Conservation (phyloP, 129 eudicot genomes). For the Helichrysum umbraculigerum region DNA sequence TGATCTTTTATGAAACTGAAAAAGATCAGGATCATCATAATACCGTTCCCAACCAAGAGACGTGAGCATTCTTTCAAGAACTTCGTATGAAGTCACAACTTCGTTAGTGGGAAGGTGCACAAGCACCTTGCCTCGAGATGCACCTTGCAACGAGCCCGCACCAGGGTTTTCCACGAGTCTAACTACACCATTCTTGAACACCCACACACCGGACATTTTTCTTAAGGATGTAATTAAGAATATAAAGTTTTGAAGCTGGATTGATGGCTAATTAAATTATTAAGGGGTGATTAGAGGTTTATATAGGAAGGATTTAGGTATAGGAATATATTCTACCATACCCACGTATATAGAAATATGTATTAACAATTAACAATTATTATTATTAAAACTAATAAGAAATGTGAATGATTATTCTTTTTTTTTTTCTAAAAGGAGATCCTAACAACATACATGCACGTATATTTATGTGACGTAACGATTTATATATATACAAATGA, state of each 20-base stretch:
- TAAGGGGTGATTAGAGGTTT: not conserved
- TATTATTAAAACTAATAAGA: conserved; percentile 15
- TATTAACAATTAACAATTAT: conserved; percentile 12
- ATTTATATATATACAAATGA: not conserved
- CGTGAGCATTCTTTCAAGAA: conserved; percentile 57
- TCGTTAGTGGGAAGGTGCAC: conserved; percentile 69
- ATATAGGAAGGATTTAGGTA: conserved; percentile 24
- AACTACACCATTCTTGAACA: conserved; percentile 86
- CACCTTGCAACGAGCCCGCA: conserved; percentile 46
- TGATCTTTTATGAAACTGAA: conserved; percentile 83
- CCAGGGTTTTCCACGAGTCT: conserved; percentile 75
- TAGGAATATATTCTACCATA: conserved; percentile 33
- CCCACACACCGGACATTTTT: conserved; percentile 95
- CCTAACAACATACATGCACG: not conserved
- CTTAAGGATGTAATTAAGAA: not conserved
- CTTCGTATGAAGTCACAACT: conserved; percentile 67
- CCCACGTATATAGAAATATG: conserved; percentile 21
- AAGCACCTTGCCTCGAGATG: conserved; percentile 51
- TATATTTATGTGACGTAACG: not conserved
- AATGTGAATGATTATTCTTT: conserved; percentile 19
- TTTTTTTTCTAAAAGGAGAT: not conserved
- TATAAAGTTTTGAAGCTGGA: conserved; percentile 26
- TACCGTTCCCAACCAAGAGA: conserved; percentile 89
- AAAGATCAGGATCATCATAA: conserved; percentile 68
- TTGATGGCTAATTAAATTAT: not conserved